Conservation (phyloP, 2,329 filamentous ascomycete species). For the Clarireedia sp. region DNA sequence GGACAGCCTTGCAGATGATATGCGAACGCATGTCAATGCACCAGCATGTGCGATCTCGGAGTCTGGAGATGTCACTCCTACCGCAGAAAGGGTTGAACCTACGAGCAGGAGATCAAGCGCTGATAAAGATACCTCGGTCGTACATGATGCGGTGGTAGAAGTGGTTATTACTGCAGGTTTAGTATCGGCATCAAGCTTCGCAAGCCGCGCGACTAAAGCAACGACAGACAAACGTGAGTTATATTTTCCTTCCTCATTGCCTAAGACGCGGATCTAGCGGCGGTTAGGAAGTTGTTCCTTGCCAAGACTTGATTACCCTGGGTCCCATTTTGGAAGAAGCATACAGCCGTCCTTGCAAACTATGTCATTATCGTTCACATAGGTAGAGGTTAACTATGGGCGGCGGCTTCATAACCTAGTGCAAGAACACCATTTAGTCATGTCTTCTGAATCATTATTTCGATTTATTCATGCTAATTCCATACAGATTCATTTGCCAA, state of each 20-base stretch:
- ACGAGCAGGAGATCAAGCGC: slow-evolving; percentile 10
- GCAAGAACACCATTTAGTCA: too few relatives aligned
- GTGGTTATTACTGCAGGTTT: slow-evolving; percentile 49
- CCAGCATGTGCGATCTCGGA: slow-evolving; percentile 8
- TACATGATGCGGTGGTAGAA: slow-evolving; percentile 57
- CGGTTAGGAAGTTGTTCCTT: too few relatives aligned
- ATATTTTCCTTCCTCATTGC: background rate
- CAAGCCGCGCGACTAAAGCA: background rate
- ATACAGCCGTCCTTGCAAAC: too few relatives aligned
- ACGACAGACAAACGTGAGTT: background rate
- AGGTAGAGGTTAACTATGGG: too few relatives aligned
- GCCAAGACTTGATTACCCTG: too few relatives aligned
- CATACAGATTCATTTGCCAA: slow-evolving; percentile 47
- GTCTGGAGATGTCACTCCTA: slow-evolving; percentile 30
- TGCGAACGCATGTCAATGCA: slow-evolving; percentile 10
- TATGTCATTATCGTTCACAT: too few relatives aligned
- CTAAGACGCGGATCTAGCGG: background rate
- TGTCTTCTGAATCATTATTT: too few relatives aligned
- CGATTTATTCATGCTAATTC: slow-evolving; percentile 19
- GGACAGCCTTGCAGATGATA: slow-evolving; percentile 38
- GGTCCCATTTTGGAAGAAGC: too few relatives aligned
- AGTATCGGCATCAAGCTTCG: slow-evolving; percentile 13
- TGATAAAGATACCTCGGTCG: slow-evolving; percentile 31
- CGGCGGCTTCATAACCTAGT: too few relatives aligned
- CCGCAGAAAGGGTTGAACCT: slow-evolving; percentile 22